Evolutionary conservation across 768 basidiomycete genomes (phyloP), one percentile per base, ranked within the genome.

Genomic region (Asterophora parasitica): DNA sequence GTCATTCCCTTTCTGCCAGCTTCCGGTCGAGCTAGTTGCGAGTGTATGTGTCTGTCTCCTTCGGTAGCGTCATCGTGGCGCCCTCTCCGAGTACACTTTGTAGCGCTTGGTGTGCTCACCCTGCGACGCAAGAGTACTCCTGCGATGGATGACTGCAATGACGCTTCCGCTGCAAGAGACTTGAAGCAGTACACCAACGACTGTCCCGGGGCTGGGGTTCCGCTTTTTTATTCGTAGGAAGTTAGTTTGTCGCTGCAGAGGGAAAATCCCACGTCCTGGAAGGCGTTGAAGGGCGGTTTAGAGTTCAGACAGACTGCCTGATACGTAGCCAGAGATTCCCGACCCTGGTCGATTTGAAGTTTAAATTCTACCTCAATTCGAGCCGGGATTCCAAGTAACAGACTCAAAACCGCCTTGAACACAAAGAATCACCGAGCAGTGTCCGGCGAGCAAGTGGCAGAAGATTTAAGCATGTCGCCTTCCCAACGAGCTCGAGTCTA

Each of bases 131-230:
- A 46, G 61, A 46, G 69, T 70, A 68, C 70, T 82, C 79, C 75
- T 83, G 82, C 82, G 82, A 83, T 83, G 81, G 82, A 83, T 82
- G 81, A 83, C 81, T 83, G 79, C 81, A 77, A 75, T 72, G 73
- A 69, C 68, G 79, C 73, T 78, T 68, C 71, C 66, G 38, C 54
- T 57, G 62, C 56, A n/a, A n/a, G n/a, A 55, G 50, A 42, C 37
- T 35, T 36, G 49, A 41, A 37, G 48, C 27, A 38, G 47, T 51
- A 42, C 43, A 31, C 42, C 27, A 46, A 47, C 49, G n/a, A 4
- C 28, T 47, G 15, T 62, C 63, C 19, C 13, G 33, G 28, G 28
- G 28, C 28, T 30, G 6, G 28, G 10, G 10, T 5, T 30, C 10
- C 6, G 10, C 10, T 30, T 5, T 5, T 5, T 30, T 30, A 10